A percentile compares a stretch with the other conserved stretches of the same genome.
Evolutionary conservation across 495 filamentous ascomycete species (phyloP).

Genomic region (Elasticomyces elasticus): DNA sequence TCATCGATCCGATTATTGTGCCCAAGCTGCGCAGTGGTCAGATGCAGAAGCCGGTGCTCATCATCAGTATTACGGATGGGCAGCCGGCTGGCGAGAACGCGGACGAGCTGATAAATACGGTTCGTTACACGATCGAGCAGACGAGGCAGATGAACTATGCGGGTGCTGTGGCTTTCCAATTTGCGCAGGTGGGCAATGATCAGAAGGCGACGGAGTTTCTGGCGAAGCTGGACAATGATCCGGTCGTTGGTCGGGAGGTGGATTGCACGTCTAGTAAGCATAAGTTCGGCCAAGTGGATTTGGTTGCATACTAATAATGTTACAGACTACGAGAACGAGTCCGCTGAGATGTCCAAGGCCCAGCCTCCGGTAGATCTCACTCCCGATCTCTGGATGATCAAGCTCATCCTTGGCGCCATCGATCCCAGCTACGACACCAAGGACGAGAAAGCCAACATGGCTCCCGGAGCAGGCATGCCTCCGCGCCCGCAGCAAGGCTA

Average conservation of each 20-base stretch:
- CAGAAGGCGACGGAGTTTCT: constrained; percentile 55
- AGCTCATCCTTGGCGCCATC: constrained; percentile 62
- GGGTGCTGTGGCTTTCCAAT: constrained; percentile 56
- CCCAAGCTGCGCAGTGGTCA: constrained; percentile 39
- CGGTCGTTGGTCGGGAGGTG: constrained; percentile 49
- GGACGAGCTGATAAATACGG: constrained; percentile 41
- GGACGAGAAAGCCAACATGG: constrained; percentile 44
- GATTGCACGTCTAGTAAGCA: constrained; percentile 68
- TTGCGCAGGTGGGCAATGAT: constrained; percentile 66
- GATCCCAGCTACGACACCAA: constrained; percentile 56
- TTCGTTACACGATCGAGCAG: constrained; percentile 41
- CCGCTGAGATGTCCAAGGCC: constrained; percentile 51
- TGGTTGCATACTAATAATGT: background rate
- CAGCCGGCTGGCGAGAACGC: constrained; percentile 48
- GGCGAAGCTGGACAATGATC: constrained; percentile 51
- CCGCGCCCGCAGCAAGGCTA: constrained; percentile 9
- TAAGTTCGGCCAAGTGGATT: background rate
- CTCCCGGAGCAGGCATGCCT: constrained; percentile 14
- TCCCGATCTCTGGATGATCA: constrained; percentile 59
- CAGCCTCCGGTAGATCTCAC: constrained; percentile 50
- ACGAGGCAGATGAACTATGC: constrained; percentile 39
- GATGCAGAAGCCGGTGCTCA: constrained; percentile 54
- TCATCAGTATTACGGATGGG: constrained; percentile 65
- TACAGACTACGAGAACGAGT: constrained; percentile 56
- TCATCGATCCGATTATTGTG: constrained; percentile 52